Evolutionary conservation across 164 flowering plant species (phyloP).

Genomic region (Berberis thunbergii): DNA sequence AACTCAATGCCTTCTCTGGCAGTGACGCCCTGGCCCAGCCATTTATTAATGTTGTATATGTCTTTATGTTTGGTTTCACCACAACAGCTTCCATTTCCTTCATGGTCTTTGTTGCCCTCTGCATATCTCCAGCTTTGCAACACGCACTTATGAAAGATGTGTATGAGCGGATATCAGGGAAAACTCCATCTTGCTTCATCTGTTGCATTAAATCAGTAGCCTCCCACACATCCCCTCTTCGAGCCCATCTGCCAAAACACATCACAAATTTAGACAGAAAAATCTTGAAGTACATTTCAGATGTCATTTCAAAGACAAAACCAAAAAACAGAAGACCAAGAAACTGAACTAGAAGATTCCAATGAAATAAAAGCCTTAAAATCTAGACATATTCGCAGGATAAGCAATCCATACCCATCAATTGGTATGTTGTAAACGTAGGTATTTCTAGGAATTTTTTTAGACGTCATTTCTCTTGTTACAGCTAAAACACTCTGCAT

Average conservation of each 20-base stretch:
- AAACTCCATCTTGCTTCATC: conserved; percentile 83
- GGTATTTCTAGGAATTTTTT: conserved; percentile 70
- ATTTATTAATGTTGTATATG: conserved; percentile 80
- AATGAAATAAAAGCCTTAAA: neutral
- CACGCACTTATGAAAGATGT: conserved; percentile 94
- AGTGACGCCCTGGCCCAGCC: conserved; percentile 98
- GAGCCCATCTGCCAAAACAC: conserved; percentile 72
- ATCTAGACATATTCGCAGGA: too few species aligned
- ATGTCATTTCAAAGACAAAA: neutral
- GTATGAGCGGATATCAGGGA: conserved; percentile 85
- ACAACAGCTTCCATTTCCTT: conserved; percentile 72
- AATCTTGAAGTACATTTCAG: neutral
- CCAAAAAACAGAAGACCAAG: neutral
- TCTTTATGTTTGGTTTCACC: conserved; percentile 76
- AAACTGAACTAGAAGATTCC: neutral
- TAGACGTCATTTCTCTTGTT: conserved; percentile 82
- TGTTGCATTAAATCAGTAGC: conserved; percentile 95
- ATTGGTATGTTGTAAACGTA: conserved; percentile 87
- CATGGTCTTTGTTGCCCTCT: conserved; percentile 72
- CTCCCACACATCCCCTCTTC: conserved; percentile 99
- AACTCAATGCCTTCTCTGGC: conserved; percentile 81
- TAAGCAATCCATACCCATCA: conserved; percentile 66
- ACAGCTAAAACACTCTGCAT: conserved; percentile 99
- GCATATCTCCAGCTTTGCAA: conserved; percentile 97
- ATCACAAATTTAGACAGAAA: neutral